These are phyloP conservation scores for Alternaria sp. DNA, from an alignment of 2,329 filamentous ascomycete genomes.

Conservation along the genomic window DNA sequence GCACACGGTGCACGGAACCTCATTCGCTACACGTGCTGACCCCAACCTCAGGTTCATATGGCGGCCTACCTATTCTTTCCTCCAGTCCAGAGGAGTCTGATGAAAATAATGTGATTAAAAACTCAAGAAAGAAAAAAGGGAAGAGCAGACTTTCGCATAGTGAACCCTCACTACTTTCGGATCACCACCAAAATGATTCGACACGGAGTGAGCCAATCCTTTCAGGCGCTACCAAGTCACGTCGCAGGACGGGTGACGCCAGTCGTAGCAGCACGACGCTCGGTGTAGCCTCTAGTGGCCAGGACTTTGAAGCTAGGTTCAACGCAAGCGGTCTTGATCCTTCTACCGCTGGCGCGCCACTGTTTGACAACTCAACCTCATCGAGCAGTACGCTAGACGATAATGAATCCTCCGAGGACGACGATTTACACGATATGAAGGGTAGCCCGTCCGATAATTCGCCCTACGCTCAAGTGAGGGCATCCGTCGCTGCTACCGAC, in stretches of 20 bases:
- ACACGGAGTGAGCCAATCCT: constrained; percentile 28
- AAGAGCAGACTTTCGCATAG: constrained; percentile 45
- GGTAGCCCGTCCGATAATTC: constrained; percentile 70
- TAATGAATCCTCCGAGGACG: constrained; percentile 44
- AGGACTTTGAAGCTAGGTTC: constrained; percentile 44
- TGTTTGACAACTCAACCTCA: constrained; percentile 37
- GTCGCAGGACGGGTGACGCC: constrained; percentile 35
- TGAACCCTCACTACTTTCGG: constrained; percentile 23
- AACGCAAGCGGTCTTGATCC: constrained; percentile 36
- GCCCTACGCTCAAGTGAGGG: constrained; percentile 78
- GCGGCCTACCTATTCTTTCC: constrained; percentile 59
- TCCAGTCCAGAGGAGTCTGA: constrained; percentile 47
- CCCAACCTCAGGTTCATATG: constrained; percentile 59
- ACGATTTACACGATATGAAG: constrained; percentile 44
- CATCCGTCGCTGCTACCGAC: constrained; percentile 78
- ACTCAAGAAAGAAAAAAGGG: constrained; percentile 34
- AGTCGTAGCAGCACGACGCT: constrained; percentile 33
- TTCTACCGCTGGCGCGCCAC: constrained; percentile 26
- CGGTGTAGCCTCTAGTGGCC: constrained; percentile 31
- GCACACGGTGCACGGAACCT: constrained; percentile 4
- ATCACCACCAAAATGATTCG: constrained; percentile 22
- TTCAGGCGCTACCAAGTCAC: constrained; percentile 26
- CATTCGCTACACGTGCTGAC: constrained; percentile 12
- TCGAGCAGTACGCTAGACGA: constrained; percentile 39
- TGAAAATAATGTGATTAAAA: constrained; percentile 39